These are phyloP conservation scores for Chenopodium quinoa DNA, from an alignment of 148 eudicot species.

Conservation along the genomic window DNA sequence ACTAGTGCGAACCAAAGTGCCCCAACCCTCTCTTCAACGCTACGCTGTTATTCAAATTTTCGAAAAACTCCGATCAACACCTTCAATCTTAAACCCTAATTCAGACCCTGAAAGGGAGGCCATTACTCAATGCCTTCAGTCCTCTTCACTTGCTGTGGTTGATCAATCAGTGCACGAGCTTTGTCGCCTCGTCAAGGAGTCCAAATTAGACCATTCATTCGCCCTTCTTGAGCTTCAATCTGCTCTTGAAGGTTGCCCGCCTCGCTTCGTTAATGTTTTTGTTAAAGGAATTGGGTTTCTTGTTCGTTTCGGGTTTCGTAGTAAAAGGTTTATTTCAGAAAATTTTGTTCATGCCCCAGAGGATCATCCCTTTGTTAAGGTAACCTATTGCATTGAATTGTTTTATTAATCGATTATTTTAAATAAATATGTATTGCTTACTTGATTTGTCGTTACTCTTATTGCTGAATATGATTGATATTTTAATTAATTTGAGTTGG, in stretches of 20 bases:
- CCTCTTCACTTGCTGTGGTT: slow-evolving; percentile 65
- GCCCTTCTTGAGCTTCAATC: slow-evolving; percentile 73
- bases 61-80: slow-evolving; percentile 57
- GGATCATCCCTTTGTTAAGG: slow-evolving; percentile 74
- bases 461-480: background rate
- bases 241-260: slow-evolving; percentile 56
- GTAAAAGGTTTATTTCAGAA: background rate
- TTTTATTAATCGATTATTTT: background rate
- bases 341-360: slow-evolving; percentile 24
- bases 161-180: slow-evolving; percentile 82
- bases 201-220: slow-evolving; percentile 36
- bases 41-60: slow-evolving; percentile 79
- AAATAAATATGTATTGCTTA: no score
- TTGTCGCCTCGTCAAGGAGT: slow-evolving; percentile 65
- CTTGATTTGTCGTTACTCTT: background rate
- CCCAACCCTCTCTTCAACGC: slow-evolving; percentile 80
- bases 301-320: slow-evolving; percentile 56
- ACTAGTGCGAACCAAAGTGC: slow-evolving; percentile 59
- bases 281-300: slow-evolving; percentile 80
- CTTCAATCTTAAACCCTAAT: slow-evolving; percentile 32
- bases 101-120: slow-evolving; percentile 54
- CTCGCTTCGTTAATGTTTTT: slow-evolving; percentile 51
- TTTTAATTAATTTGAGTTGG: no score
- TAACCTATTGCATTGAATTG: background rate
- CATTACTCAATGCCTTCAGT: slow-evolving; percentile 60